Evolutionary conservation across 768 basidiomycete genomes (phyloP).

Genomic region (Kwoniella shandongensis): DNA sequence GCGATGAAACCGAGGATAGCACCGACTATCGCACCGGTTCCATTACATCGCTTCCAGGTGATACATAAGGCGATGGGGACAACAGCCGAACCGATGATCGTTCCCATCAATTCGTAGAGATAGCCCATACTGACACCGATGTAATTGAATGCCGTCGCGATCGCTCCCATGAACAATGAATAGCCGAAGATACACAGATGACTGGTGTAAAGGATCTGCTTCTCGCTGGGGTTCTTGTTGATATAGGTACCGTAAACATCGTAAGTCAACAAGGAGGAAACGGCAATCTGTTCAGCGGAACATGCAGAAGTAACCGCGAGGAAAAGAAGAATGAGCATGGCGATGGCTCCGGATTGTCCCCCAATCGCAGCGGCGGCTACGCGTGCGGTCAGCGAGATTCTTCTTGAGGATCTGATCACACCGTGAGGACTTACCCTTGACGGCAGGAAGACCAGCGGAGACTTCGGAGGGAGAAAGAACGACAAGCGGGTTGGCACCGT

Average conservation of each 20-base stretch:
- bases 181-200: slow-evolving; percentile 29
- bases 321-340: slow-evolving; percentile 74
- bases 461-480: slow-evolving; percentile 64
- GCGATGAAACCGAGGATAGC: slow-evolving; percentile 67
- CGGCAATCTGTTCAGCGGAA: slow-evolving; percentile 87
- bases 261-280: slow-evolving; percentile 58
- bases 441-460: slow-evolving; percentile 77
- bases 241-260: slow-evolving; percentile 62
- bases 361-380: slow-evolving; percentile 74
- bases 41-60: slow-evolving; percentile 82
- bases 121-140: slow-evolving; percentile 92
- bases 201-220: slow-evolving; percentile 48
- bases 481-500: slow-evolving; percentile 58
- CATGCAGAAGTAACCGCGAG: slow-evolving; percentile 75
- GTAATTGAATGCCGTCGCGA: slow-evolving; percentile 80
- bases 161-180: slow-evolving; percentile 67
- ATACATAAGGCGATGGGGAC: slow-evolving; percentile 82
- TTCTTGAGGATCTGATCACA: no score
- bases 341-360: slow-evolving; percentile 74
- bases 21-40: slow-evolving; percentile 76
- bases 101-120: slow-evolving; percentile 63
- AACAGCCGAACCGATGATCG: slow-evolving; percentile 65
- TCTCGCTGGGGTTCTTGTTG: slow-evolving; percentile 72
- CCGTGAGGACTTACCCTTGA: slow-evolving; percentile 49
- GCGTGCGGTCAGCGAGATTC: no score